Base-by-base conservation (phyloP, 805 yeast species). In the Wickerhamiella hasegawae region DNA sequence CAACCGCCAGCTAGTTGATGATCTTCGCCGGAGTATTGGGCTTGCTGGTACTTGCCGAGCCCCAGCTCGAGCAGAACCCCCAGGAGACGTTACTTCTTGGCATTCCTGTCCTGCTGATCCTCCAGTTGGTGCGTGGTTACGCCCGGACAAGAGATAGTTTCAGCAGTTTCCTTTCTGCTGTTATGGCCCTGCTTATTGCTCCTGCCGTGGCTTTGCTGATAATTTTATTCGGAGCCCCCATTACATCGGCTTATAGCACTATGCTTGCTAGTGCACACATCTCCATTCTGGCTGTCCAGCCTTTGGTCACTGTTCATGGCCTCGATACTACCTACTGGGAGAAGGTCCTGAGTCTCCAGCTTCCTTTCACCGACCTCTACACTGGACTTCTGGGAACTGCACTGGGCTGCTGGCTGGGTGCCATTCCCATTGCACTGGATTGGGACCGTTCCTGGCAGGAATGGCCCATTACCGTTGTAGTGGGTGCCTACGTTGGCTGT, bases 401-500 rank as follows among this genome's bases (percentile, higher is more conserved):
- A 27, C 27, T 77, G 9, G 94, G 95, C 1, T 73, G 85, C 5
- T 87, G 97, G 97, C 45, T 83, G 1, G 96, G 97, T 12, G 94
- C 87, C 3, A 55, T 81, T 25, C 97, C 94, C 1, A 84, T 90
- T 39, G 96, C 97, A 0, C 63, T 90, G 40, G 98, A 87, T 55
- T 87, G 98, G 98, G 98, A 87, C 53, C 67, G 97, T 47, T 81
- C 78, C 18, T 87, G 98, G 98, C 98, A 87, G 56, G 68, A 65
- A 35, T 87, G 95, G 92, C 98, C 98, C 5, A 70, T 83, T 36
- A 87, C 97, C 1, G 65, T 87, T 29, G 61, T 87, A 11, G 64
- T 69, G 6, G 96, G 97, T 2, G 73, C 74, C 0, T 82, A 81
- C 47, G 22, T 63, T 0, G 96, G 95, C n/a, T 69, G 75, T 2